Base-by-base conservation (phyloP, 2,329 filamentous ascomycete species). In the Colletotrichum orbiculare region DNA sequence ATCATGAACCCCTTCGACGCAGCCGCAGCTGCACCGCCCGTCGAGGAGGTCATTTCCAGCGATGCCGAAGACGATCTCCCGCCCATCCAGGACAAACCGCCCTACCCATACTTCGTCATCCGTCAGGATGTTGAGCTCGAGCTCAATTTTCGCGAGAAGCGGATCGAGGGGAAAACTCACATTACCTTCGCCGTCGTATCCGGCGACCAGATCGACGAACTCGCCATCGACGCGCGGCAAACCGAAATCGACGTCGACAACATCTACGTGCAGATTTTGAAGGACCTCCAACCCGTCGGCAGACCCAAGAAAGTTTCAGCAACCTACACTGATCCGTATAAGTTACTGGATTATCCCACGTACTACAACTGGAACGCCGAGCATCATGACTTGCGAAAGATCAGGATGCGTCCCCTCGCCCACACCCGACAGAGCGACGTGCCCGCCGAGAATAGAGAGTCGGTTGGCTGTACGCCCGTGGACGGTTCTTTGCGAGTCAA, bases 51-150 rank as follows among this genome's bases (percentile, higher is more conserved):
- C 10, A 50, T 54, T 48, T 42, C 42, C 60, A 66, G 64, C 49
- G 64, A 68, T 41, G 65, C 72, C 37, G 71, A 75, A 17, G 76
- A 77, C 55, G 73, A 72, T 48, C 62, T 77, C 6, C 72, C 73
- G 9, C 75, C 75, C 6, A 69, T 76, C 38, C 69, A 77, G 54
- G 79, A 81, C 65, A 65, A 68, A 8, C 74, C 76, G 5, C 70
- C 80, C 3, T 75, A 78, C 13, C 77, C 80, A 34, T 82, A 79
- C 60, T 81, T 85, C 45, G 81, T 98, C 63, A 85, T 93, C 59
- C 91, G 94, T 78, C 95, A 98, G 79, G 92, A 92, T 75, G 90
- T 99, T 54, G 90, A 94, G 72, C 83, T 99, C 66, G 94, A 98
- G 72, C 84, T 99, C 74, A 92, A 97, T 79, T 96, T 99, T 75